A percentile compares a stretch with the other conserved stretches of the same genome.
These are phyloP conservation scores for Arthrobotrys musiformis DNA, from an alignment of 2,329 filamentous ascomycete genomes.

Conservation along the genomic window DNA sequence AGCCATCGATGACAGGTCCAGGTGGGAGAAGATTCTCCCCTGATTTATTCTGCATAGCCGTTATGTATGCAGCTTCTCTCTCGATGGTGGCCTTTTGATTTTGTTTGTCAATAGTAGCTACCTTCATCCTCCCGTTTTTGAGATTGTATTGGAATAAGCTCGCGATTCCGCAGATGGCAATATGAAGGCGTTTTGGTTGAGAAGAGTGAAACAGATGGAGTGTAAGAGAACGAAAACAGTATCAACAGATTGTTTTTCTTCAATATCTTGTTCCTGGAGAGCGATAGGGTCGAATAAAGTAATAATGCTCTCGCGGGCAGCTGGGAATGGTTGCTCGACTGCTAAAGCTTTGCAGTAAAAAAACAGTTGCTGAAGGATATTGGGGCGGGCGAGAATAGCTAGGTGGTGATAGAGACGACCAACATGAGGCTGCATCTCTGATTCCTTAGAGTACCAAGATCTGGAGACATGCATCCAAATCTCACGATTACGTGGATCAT, in stretches of 20 bases:
- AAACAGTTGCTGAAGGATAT: constrained; percentile 76
- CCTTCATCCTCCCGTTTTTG: constrained; percentile 43
- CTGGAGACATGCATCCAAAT: constrained; percentile 82
- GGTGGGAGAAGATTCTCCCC: constrained; percentile 36
- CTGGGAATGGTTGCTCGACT: constrained; percentile 73
- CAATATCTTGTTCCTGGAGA: constrained; percentile 60
- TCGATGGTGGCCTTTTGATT: constrained; percentile 46
- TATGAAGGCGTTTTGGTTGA: constrained; percentile 65
- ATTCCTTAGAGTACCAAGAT: constrained; percentile 85
- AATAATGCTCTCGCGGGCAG: constrained; percentile 75
- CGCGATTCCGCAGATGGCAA: constrained; percentile 58
- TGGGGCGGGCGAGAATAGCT: constrained; percentile 78
- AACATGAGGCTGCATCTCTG: constrained; percentile 77
- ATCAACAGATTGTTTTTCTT: constrained; percentile 67
- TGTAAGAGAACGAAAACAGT: constrained; percentile 73
- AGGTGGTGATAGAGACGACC: constrained; percentile 89
- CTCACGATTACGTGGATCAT: constrained; percentile 78
- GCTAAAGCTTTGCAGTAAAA: constrained; percentile 78
- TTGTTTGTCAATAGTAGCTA: constrained; percentile 33
- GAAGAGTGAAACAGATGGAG: constrained; percentile 72
- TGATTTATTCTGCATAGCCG: background rate
- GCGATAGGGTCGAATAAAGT: constrained; percentile 74
- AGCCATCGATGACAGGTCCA: constrained; percentile 36
- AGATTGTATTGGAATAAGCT: constrained; percentile 58
- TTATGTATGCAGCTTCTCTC: constrained; percentile 27